phyloP scores from a whole-genome alignment of 306 rosid genomes.

The Hylodesmum podocarpum region DNA sequence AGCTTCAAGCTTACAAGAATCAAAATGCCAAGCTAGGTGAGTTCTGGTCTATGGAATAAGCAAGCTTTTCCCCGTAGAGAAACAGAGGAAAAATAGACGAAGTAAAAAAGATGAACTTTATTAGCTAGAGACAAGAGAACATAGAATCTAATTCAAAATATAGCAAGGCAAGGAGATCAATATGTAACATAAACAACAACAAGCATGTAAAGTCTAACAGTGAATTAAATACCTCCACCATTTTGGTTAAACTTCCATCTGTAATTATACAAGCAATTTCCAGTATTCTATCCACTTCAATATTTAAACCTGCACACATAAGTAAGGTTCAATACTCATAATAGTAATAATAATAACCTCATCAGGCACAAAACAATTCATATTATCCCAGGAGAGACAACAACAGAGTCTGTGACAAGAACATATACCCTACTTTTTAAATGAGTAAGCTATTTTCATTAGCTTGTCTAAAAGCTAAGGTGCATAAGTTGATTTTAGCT shows the following conservation, averaged over 20 bases:
- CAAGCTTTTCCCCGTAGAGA: not conserved
- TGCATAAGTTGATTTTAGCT: too few species aligned
- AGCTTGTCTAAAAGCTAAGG: too few species aligned
- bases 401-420: not conserved
- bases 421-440: not conserved
- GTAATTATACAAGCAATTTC: conserved; percentile 96
- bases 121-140: not conserved
- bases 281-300: conserved; percentile 84
- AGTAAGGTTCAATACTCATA: not conserved
- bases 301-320: conserved; percentile 63
- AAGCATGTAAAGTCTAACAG: not conserved
- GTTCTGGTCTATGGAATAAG: not conserved
- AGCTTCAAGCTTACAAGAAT: not conserved
- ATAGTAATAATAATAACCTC: not conserved
- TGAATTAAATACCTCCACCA: conserved; percentile 64
- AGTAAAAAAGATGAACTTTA: not conserved
- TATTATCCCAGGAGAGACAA: not conserved
- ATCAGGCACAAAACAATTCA: not conserved
- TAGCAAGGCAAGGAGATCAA: not conserved
- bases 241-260: conserved; percentile 75
- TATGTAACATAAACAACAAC: not conserved
- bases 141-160: conserved; percentile 17
- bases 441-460: not conserved
- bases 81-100: not conserved
- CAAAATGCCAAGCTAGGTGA: not conserved